Evolutionary conservation across 169 alveolate genomes (phyloP).

Genomic region (Condylostoma magnum): DNA sequence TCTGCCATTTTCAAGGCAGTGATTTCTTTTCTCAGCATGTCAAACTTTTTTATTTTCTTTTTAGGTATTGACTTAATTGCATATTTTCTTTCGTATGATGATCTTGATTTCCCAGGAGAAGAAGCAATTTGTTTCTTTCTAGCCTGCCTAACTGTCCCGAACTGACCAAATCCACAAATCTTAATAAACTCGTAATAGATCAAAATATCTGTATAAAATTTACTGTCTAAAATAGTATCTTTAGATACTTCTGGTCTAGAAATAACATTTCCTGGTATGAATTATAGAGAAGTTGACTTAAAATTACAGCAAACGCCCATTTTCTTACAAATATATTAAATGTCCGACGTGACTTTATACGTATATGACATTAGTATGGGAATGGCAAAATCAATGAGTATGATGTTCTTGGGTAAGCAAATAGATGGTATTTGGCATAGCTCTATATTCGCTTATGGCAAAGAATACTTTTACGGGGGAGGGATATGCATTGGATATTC

Average conservation of each 20-base stretch:
- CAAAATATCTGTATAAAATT: background rate
- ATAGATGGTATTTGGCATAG: slow-evolving; percentile 96
- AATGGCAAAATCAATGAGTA: slow-evolving; percentile 73
- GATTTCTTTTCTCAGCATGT: slow-evolving; percentile 72
- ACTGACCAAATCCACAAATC: slow-evolving; percentile 24
- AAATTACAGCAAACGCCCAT: too few relatives aligned
- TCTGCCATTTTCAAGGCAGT: slow-evolving; percentile 74
- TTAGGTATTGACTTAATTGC: slow-evolving; percentile 40
- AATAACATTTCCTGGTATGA: too few relatives aligned
- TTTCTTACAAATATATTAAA: too few relatives aligned
- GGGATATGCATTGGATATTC: slow-evolving; percentile 89
- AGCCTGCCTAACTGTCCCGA: slow-evolving; percentile 30
- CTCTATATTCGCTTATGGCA: slow-evolving; percentile 88
- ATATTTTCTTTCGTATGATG: too few relatives aligned
- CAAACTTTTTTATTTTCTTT: slow-evolving; percentile 45
- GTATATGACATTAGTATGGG: slow-evolving; percentile 83
- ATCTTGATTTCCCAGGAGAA: too few relatives aligned
- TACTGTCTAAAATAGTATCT: background rate
- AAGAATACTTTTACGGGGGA: slow-evolving; percentile 95
- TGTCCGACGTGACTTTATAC: slow-evolving; percentile 49
- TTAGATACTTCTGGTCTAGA: too few relatives aligned
- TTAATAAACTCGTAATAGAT: background rate
- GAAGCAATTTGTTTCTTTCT: too few relatives aligned
- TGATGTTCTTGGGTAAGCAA: slow-evolving; percentile 79
- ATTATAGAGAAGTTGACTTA: too few relatives aligned